Base-by-base conservation (phyloP, 805 yeast species). In the Wilhelminamyces savonicus region DNA sequence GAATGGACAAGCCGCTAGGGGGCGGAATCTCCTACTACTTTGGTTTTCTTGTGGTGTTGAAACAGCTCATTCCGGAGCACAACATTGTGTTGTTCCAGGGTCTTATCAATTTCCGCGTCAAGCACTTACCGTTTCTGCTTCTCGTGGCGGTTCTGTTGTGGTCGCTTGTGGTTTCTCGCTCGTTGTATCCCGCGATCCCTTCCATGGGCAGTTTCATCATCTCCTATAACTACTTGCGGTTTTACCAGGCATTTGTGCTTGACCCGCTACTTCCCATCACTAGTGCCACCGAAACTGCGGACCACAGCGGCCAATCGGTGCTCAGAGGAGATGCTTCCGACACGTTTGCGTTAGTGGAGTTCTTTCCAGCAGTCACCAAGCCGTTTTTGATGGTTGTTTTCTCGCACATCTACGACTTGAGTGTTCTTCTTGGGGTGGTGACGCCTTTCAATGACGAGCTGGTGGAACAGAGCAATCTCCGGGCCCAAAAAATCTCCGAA, bases 241-340 rank as follows among this genome's bases (percentile, higher is more conserved):
- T 85, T 54, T 78, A 60, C 60, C 92, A 86, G 46, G 48, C 69
- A 11, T 67, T 72, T 26, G 56, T 62, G n/a, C 52, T 61, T 14
- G 81, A 74, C 32, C 78, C 75, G 25, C 51, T 66, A n/a, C 57
- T 78, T 36, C 78, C 82, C 10, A 44, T 61, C 17, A 52, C 66
- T 7, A 34, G 66, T 41, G 50, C 55, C 21, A 39, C 34, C 24
- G 52, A 47, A 16, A 36, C 40, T 9, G 19, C 51, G 4, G 41
- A 50, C 32, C 36, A 41, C 39, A 35, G 36, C 28, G 39, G 50
- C 18, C 41, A 48, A 21, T 30, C 49, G 13, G 50, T 66, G 15
- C 57, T 78, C 8, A 54, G 71, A 16, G 96, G 97, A 22, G 96
- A 87, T 53, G 94, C 96, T 0, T 78, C 92, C 0, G 96, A 88